phyloP scores from a whole-genome alignment of 805 yeast species.

The Candida silvatica region DNA sequence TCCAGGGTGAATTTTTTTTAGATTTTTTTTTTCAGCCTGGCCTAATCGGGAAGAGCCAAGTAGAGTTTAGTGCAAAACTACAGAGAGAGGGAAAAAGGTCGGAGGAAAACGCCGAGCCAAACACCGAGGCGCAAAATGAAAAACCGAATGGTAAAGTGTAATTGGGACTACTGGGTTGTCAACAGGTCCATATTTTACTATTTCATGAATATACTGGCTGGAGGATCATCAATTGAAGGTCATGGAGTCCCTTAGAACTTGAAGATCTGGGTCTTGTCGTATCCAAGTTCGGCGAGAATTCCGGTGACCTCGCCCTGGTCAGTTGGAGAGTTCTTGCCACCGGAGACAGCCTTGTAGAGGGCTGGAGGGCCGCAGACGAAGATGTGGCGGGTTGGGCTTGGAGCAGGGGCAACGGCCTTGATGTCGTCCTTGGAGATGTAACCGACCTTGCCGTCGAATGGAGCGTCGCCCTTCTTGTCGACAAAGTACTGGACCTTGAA shows the following conservation, averaged over 20 bases:
- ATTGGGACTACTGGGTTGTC: too few relatives aligned
- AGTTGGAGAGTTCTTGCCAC: slow-evolving; percentile 71
- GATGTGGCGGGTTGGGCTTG: slow-evolving; percentile 57
- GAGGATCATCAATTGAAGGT: neutral
- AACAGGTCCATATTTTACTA: too few relatives aligned
- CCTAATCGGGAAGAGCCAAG: neutral
- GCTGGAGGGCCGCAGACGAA: slow-evolving; percentile 97
- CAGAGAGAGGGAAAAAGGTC: too few relatives aligned
- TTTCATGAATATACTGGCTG: neutral
- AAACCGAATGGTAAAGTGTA: too few relatives aligned
- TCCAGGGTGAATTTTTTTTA: neutral
- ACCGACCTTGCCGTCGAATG: slow-evolving; percentile 58
- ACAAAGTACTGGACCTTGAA: slow-evolving; percentile 73
- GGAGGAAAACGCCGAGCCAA: too few relatives aligned
- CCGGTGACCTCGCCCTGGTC: slow-evolving; percentile 97
- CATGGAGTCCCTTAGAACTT: slow-evolving; percentile 71
- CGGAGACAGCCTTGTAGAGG: slow-evolving; percentile 80
- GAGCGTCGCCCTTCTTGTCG: slow-evolving; percentile 38
- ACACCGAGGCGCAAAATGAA: too few relatives aligned
- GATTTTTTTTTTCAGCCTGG: neutral
- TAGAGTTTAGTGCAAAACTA: neutral
- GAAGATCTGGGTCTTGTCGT: slow-evolving; percentile 77
- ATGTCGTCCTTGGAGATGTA: slow-evolving; percentile 72
- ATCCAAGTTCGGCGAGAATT: slow-evolving; percentile 81
- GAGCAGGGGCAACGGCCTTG: slow-evolving; percentile 49